phyloP scores from a whole-genome alignment of 1,284 basidiomycete species.

The Ganoderma boninense region DNA sequence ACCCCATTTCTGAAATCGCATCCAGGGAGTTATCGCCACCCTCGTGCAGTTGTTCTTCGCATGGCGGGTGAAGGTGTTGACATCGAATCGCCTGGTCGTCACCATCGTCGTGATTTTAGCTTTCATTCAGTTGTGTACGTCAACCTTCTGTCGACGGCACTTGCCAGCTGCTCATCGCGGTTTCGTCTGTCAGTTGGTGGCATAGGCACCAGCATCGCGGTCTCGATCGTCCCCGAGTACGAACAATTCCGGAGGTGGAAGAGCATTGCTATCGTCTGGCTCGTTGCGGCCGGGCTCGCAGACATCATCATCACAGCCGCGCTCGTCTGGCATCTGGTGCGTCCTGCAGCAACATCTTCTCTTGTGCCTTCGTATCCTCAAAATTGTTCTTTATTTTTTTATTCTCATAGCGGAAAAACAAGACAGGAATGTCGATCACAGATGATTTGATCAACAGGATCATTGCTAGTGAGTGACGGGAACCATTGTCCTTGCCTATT shows the following conservation, averaged over 20 bases:
- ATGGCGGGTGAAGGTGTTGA: conserved; percentile 49
- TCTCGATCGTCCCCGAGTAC: conserved; percentile 41
- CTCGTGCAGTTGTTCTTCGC: conserved; percentile 52
- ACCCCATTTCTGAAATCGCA: not conserved
- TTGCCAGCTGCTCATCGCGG: not conserved
- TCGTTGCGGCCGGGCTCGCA: conserved; percentile 39
- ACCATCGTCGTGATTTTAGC: conserved; percentile 34
- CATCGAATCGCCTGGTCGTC: conserved; percentile 36
- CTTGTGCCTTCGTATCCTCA: not conserved
- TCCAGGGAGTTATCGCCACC: conserved; percentile 45
- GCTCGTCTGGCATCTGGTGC: conserved; percentile 30
- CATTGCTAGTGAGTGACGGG: conserved; percentile 47
- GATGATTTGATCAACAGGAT: conserved; percentile 47
- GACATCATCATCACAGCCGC: conserved; percentile 40
- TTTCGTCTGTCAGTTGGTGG: conserved; percentile 35
- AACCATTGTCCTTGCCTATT: not conserved
- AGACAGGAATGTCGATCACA: conserved; percentile 42
- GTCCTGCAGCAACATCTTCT: not conserved
- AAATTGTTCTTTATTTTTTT: not conserved
- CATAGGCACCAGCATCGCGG: conserved; percentile 43
- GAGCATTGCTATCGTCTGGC: conserved; percentile 45
- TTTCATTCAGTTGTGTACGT: conserved; percentile 40
- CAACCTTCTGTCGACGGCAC: not conserved
- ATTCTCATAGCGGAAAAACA: conserved; percentile 47
- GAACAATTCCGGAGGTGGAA: conserved; percentile 43